A percentile compares a stretch with the other conserved stretches of the same genome.
Conservation (phyloP, 1,139 yeast genomes). For the Suhomyces yuchorum region DNA sequence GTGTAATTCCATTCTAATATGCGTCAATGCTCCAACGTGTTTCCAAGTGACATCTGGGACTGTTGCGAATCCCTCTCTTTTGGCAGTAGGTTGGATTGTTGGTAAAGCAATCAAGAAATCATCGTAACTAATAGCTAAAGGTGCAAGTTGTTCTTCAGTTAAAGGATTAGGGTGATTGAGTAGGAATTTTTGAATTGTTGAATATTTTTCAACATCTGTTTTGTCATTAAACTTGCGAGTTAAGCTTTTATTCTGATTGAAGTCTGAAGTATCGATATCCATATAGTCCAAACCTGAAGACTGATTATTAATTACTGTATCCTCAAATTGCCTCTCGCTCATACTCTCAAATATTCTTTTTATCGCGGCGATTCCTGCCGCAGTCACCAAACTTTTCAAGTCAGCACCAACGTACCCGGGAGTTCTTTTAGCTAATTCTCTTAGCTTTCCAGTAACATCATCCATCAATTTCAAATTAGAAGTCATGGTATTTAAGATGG, state of each 20-base stretch:
- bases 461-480: constrained; percentile 58
- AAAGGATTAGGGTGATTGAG: constrained; percentile 77
- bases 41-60: constrained; percentile 98
- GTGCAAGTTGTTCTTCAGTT: constrained; percentile 69
- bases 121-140: constrained; percentile 69
- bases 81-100: constrained; percentile 94
- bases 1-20: constrained; percentile 84
- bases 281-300: constrained; percentile 27
- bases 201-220: constrained; percentile 45
- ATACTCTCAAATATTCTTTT: constrained; percentile 73
- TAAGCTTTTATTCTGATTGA: constrained; percentile 13
- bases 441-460: constrained; percentile 66
- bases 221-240: constrained; percentile 29
- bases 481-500: constrained; percentile 77
- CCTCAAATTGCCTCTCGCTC: constrained; percentile 40
- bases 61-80: constrained; percentile 98
- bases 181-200: constrained; percentile 75
- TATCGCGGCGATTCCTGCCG: constrained; percentile 94
- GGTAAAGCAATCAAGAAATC: constrained; percentile 89
- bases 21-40: constrained; percentile 85
- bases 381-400: constrained; percentile 87
- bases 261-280: constrained; percentile 43
- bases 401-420: constrained; percentile 99
- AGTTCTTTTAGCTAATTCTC: constrained; percentile 81
- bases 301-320: constrained; percentile 15